Evolutionary conservation across 805 yeast genomes (phyloP).

Genomic region (Saccharomycopsis selenospora): DNA sequence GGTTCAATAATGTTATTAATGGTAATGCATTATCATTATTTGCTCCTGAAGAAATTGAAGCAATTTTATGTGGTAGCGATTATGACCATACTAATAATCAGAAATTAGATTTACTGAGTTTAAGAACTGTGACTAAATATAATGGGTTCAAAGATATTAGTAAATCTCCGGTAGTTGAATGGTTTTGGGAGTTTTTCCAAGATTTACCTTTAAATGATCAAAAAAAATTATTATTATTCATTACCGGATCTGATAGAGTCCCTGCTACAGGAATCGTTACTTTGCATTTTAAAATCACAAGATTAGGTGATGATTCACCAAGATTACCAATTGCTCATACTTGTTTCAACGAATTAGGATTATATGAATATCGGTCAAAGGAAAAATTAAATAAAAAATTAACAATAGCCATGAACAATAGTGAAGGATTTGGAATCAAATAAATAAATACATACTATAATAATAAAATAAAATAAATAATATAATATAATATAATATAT

Average conservation of each 20-base stretch:
- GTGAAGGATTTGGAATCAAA: constrained; percentile 81
- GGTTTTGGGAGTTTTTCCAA: constrained; percentile 87
- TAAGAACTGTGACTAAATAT: constrained; percentile 70
- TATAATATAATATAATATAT: too few relatives aligned
- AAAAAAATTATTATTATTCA: constrained; percentile 59
- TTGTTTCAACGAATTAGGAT: constrained; percentile 83
- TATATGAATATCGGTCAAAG: constrained; percentile 55
- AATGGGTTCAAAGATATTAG: constrained; percentile 47
- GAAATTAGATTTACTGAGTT: constrained; percentile 55
- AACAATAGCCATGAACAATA: constrained; percentile 62
- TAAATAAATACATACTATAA: constrained; percentile 24
- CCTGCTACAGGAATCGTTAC: constrained; percentile 90
- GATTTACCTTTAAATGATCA: constrained; percentile 41
- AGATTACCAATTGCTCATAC: constrained; percentile 85
- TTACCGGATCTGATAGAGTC: constrained; percentile 85
- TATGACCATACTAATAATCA: constrained; percentile 39
- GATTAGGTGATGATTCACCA: constrained; percentile 37
- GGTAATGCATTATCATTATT: constrained; percentile 77
- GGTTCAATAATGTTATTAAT: constrained; percentile 71
- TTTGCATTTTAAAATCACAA: constrained; percentile 63
- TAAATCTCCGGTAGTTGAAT: constrained; percentile 38
- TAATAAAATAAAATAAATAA: too few relatives aligned
- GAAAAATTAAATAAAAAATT: constrained; percentile 54
- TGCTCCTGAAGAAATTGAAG: constrained; percentile 73
- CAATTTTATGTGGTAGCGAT: constrained; percentile 69